Conservation (phyloP, 768 basidiomycete species). For the Lentinula detonsa region DNA sequence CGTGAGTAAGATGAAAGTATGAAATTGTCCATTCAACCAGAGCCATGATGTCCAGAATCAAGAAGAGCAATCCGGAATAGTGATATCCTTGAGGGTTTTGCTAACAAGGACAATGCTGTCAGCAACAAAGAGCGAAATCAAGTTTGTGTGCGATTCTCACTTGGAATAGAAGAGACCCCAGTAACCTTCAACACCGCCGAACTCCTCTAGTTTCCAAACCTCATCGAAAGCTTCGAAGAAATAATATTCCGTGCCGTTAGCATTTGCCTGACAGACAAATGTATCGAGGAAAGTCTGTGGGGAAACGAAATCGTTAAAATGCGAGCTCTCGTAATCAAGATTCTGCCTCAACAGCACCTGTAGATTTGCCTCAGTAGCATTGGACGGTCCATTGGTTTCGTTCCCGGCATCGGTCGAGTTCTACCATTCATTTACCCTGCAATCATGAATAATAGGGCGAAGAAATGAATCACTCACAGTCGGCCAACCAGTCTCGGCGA, state of each 20-base stretch:
- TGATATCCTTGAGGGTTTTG: slow-evolving; percentile 5
- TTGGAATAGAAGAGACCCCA: slow-evolving; percentile 54
- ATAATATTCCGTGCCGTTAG: slow-evolving; percentile 80
- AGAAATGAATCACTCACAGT: background rate
- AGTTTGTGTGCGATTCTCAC: background rate
- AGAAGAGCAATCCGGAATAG: slow-evolving; percentile 5
- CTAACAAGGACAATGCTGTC: background rate
- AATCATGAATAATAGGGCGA: background rate
- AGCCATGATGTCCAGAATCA: background rate
- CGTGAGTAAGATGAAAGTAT: background rate
- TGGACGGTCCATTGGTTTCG: slow-evolving; percentile 61
- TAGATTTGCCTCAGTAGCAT: slow-evolving; percentile 53
- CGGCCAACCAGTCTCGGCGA: slow-evolving; percentile 70
- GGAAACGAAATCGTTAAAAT: background rate
- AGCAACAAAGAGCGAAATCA: background rate
- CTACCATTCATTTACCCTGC: slow-evolving; percentile 22
- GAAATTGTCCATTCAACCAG: background rate
- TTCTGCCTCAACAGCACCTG: slow-evolving; percentile 30
- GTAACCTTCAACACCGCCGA: slow-evolving; percentile 65
- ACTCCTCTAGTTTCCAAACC: slow-evolving; percentile 40
- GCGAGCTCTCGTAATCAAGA: too few species aligned
- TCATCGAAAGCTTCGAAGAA: slow-evolving; percentile 71
- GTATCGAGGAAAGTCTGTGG: slow-evolving; percentile 71
- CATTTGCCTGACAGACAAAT: slow-evolving; percentile 84
- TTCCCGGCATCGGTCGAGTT: slow-evolving; percentile 52